Conservation (phyloP, 2,329 filamentous ascomycete genomes). For the Colletotrichum liaoningense region DNA sequence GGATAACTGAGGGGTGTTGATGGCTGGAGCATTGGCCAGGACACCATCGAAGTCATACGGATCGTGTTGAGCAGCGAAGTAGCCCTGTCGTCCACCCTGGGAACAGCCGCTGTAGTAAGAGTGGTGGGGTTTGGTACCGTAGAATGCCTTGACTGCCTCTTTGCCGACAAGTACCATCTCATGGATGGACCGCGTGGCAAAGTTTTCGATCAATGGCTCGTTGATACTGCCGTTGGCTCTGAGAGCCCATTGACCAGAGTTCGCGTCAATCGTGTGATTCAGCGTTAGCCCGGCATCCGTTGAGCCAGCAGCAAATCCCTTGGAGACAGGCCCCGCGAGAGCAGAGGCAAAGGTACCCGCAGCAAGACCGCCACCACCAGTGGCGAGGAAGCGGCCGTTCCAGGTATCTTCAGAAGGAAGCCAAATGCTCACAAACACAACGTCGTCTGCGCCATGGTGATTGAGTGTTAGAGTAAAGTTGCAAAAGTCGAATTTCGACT, state of each 20-base stretch:
- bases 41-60: slow-evolving; percentile 69
- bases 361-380: slow-evolving; percentile 37
- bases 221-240: slow-evolving; percentile 36
- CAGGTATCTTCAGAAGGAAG: slow-evolving; percentile 38
- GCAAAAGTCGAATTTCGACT: slow-evolving; percentile 30
- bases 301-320: background rate
- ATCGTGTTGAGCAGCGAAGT: slow-evolving; percentile 63
- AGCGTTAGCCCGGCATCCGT: slow-evolving; percentile 38
- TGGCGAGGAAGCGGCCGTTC: slow-evolving; percentile 37
- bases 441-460: slow-evolving; percentile 33
- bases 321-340: background rate
- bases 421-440: slow-evolving; percentile 35
- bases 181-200: slow-evolving; percentile 51
- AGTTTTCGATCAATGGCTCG: slow-evolving; percentile 44
- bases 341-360: slow-evolving; percentile 53
- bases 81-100: slow-evolving; percentile 68
- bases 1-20: slow-evolving; percentile 36
- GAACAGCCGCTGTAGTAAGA: slow-evolving; percentile 71
- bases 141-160: slow-evolving; percentile 57
- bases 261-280: slow-evolving; percentile 29
- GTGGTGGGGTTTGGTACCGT: slow-evolving; percentile 50
- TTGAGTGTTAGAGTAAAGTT: slow-evolving; percentile 36
- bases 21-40: slow-evolving; percentile 59
- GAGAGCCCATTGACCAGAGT: slow-evolving; percentile 23
- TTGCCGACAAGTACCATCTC: slow-evolving; percentile 62